Evolutionary conservation across 2,329 filamentous ascomycete species (phyloP), one percentile per base, ranked within the genome.

Genomic region (Aspergillus quadrilineatus): DNA sequence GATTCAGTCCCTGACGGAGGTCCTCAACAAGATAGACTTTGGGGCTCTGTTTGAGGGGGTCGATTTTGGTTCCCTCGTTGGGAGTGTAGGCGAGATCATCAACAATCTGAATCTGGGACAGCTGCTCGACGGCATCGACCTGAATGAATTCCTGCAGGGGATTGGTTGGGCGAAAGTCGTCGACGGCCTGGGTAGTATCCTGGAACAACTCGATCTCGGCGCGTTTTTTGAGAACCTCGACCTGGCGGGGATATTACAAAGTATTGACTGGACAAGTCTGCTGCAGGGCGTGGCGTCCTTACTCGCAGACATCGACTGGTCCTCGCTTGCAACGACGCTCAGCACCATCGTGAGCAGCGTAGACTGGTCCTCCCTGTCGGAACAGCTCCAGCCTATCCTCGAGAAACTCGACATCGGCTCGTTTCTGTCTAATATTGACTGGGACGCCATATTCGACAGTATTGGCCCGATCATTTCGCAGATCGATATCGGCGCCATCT

Each of bases 141-240:
- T 55, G 14, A 55, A 42, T 41, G 1, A 9, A 37, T 14, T 55
- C 3, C 15, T 55, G 10, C 15, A 49, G 15, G 37, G 46, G 4
- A 55, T 55, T 17, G 53, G 50, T 29, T 55, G 53, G 53, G 14
- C 6, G 1, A 50, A 48, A 17, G 32, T 55, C 2, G n/a, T 29
- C 6, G 39, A 37, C 12, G 53, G n/a, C 0, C 3, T 55, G 0
- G 29, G 41, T 4, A 44, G 45, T 30, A 44, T 55, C 39, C 46
- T 55, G 1, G 6, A 28, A 2, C 53, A 55, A 17, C 46, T 55
- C 6, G 53, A 55, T 26, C 14, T 55, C 4, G 15, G 37, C 30
- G 15, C n/a, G 1, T 28, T 55, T 7, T 15, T 22, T 22, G 22
- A 22, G 22, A 4, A 22, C 22, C 22, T 22, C 22, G 22, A 22